Percentiles rank a stretch among this genome's conserved stretches.
Conservation (phyloP, 2,329 filamentous ascomycete genomes). For the Cordyceps farinosa region DNA sequence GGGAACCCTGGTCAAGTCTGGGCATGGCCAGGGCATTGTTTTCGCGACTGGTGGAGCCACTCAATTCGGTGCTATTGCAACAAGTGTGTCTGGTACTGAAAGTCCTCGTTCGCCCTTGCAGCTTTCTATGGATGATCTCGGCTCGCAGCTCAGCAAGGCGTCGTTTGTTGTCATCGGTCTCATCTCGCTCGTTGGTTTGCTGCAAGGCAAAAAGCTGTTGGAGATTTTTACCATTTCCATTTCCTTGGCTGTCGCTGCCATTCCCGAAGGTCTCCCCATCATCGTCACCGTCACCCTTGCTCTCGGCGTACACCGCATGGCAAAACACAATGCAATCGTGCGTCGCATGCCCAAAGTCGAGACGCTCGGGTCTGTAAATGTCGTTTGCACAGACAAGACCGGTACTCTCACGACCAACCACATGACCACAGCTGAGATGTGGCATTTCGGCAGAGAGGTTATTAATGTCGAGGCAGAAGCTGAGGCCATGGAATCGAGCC, state of each 20-base stretch:
- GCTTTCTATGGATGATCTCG: slow-evolving; percentile 94
- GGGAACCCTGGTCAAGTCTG: slow-evolving; percentile 93
- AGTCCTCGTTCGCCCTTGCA: slow-evolving; percentile 92
- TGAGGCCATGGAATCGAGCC: slow-evolving; percentile 52
- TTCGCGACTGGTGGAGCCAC: slow-evolving; percentile 92
- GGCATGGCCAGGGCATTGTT: slow-evolving; percentile 94
- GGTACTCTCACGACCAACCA: slow-evolving; percentile 95
- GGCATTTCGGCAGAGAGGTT: slow-evolving; percentile 74
- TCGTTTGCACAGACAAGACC: slow-evolving; percentile 97
- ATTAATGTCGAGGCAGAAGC: slow-evolving; percentile 54
- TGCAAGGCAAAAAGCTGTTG: slow-evolving; percentile 83
- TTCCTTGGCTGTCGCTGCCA: slow-evolving; percentile 91
- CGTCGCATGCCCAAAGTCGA: slow-evolving; percentile 95
- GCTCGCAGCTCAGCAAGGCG: slow-evolving; percentile 92
- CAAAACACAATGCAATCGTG: slow-evolving; percentile 90
- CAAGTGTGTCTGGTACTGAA: slow-evolving; percentile 90
- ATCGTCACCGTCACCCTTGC: slow-evolving; percentile 97
- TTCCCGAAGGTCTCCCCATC: slow-evolving; percentile 92
- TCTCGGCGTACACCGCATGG: slow-evolving; percentile 94
- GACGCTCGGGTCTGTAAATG: slow-evolving; percentile 95
- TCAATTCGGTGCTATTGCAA: slow-evolving; percentile 93
- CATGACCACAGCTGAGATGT: slow-evolving; percentile 96
- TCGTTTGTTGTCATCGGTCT: slow-evolving; percentile 92
- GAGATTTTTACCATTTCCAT: slow-evolving; percentile 98
- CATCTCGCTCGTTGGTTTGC: slow-evolving; percentile 85